Percentiles rank a stretch among this genome's conserved stretches.
Conservation (phyloP, 352 stramenopile species). For the Globisporangium solare region DNA sequence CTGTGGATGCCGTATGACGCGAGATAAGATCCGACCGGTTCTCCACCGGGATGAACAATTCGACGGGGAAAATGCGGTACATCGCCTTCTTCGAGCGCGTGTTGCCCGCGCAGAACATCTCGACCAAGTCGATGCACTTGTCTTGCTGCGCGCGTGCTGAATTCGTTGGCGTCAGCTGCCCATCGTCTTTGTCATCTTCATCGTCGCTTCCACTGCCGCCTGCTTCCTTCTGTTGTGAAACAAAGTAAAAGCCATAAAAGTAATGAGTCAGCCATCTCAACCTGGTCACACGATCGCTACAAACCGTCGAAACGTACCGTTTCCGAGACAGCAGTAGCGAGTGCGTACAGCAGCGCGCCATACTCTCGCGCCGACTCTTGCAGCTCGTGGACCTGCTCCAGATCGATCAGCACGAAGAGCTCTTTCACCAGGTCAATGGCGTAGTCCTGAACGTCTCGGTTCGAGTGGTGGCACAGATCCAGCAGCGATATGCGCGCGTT, state of each 20-base stretch:
- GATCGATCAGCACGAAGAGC: conserved; percentile 64
- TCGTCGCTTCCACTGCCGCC: conserved; percentile 8
- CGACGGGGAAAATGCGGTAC: conserved; percentile 75
- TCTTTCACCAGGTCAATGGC: conserved; percentile 72
- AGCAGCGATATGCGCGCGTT: conserved; percentile 66
- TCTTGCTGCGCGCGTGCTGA: conserved; percentile 26
- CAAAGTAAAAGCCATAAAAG: too few species aligned
- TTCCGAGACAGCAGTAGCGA: conserved; percentile 42
- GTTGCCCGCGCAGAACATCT: conserved; percentile 82
- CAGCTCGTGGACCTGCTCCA: conserved; percentile 72
- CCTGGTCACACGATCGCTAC: background rate
- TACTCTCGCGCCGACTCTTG: conserved; percentile 78
- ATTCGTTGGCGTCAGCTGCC: conserved; percentile 37
- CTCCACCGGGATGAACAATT: conserved; percentile 70
- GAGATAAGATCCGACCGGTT: conserved; percentile 47
- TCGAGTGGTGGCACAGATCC: conserved; percentile 55
- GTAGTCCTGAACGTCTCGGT: conserved; percentile 37
- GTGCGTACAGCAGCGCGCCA: conserved; percentile 64
- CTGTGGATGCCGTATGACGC: conserved; percentile 47
- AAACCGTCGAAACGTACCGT: conserved; percentile 6
- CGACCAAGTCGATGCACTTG: conserved; percentile 64
- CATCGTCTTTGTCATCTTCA: conserved; percentile 16
- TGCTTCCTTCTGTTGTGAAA: conserved; percentile 1
- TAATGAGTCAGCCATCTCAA: too few species aligned
- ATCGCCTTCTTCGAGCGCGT: conserved; percentile 72